Base-by-base conservation (phyloP, 306 rosid species). In the Cicer chorassanicum region DNA sequence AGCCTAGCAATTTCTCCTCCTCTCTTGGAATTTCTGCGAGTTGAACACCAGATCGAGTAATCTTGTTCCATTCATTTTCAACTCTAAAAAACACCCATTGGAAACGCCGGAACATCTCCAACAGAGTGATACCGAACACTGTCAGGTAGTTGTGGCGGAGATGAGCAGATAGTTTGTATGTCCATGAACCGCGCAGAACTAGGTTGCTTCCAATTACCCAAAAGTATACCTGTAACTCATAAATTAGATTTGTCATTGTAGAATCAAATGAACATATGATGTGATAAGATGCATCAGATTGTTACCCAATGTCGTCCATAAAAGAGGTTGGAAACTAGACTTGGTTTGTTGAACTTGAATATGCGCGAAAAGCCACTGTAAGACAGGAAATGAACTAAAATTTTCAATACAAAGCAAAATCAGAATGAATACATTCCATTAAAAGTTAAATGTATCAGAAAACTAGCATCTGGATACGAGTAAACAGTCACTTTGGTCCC, bases 21-120 rank as follows among this genome's bases (percentile, higher is more conserved):
- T 92, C 98, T 9, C 81, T 81, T 6, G 88, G 87, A 66, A 80
- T 61, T 61, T 90, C 97, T 5, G 95, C 24, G 36, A 90, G 92
- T 68, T 90, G 98, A 77, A 82, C 66, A 70, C 84, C 78, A 0
- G 93, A 80, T n/a, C 90, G 86, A 12, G 88, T 90, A 65, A 82
- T 89, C 89, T 88, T 94, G 74, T 82, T 92, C 97, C 91, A 85
- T 74, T 94, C 98, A 0, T 94, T 94, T 83, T 94, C 99, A 1
- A 94, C 99, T 1, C 99, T 91, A 53, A 94, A 94, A 79, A 94
- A 94, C 40, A 86, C 81, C 99, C 99, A 94, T 16, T 94, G 99
- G 79, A 94, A 94, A 43, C 99, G 97, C 8, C 99, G 95, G 43
- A 84, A 56, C 73, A 94, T 94, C 92, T 92, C 99, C 79, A 92